Evolutionary conservation across 352 stramenopile species (phyloP).

Genomic region (Globisporangium polare): DNA sequence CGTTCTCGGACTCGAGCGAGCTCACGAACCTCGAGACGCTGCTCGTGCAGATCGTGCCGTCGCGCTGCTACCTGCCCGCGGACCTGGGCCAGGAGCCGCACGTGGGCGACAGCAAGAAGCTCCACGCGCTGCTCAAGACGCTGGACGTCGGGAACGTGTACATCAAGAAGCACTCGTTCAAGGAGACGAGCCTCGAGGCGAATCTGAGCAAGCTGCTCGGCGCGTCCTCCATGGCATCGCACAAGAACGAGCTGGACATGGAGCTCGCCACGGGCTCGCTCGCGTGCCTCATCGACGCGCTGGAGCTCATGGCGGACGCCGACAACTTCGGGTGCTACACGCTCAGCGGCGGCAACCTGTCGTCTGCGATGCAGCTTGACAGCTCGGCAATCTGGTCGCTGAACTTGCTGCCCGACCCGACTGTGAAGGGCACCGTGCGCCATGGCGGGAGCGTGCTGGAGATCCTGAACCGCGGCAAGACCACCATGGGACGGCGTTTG

Average conservation of each 20-base stretch:
- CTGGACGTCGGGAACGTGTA: conserved; percentile 56
- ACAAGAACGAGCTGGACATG: conserved; percentile 69
- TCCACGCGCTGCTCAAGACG: conserved; percentile 66
- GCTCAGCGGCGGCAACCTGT: conserved; percentile 56
- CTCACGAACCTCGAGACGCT: conserved; percentile 82
- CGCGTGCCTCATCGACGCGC: conserved; percentile 57
- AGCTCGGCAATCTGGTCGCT: conserved; percentile 89
- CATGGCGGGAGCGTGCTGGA: conserved; percentile 88
- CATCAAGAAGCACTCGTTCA: conserved; percentile 73
- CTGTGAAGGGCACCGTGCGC: conserved; percentile 26
- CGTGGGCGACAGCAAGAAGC: conserved; percentile 77
- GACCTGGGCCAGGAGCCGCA: conserved; percentile 55
- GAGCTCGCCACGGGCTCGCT: conserved; percentile 63
- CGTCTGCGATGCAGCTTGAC: conserved; percentile 92
- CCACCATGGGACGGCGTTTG: conserved; percentile 89
- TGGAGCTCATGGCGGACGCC: conserved; percentile 66
- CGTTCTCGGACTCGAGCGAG: conserved; percentile 83
- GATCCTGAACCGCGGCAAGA: conserved; percentile 94
- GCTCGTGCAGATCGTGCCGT: conserved; percentile 72
- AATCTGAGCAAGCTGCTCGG: conserved; percentile 66
- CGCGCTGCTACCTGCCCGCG: conserved; percentile 63
- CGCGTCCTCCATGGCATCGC: conserved; percentile 44
- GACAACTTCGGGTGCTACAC: conserved; percentile 75
- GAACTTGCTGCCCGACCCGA: conserved; percentile 88
- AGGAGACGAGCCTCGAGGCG: conserved; percentile 47